Evolutionary conservation across 2,329 filamentous ascomycete species (phyloP).

Genomic region (Neospermospora avenae): DNA sequence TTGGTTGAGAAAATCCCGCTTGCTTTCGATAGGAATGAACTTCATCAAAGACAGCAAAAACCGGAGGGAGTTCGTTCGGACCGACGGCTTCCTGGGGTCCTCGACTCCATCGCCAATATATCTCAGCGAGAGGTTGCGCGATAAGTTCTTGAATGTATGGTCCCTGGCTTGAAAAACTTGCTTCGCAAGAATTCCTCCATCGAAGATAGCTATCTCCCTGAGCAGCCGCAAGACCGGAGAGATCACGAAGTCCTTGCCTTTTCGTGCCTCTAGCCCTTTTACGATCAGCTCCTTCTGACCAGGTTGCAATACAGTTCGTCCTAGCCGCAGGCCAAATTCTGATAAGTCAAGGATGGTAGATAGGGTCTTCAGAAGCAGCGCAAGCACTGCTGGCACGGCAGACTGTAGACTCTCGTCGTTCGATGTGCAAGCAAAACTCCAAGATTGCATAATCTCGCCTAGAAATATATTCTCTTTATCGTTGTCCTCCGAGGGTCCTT

Average conservation of each 20-base stretch:
- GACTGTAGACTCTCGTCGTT: constrained; percentile 81
- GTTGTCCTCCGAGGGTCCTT: constrained; percentile 46
- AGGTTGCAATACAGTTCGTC: constrained; percentile 76
- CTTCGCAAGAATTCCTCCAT: constrained; percentile 77
- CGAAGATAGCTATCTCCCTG: constrained; percentile 79
- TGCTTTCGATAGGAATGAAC: constrained; percentile 72
- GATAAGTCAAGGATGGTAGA: constrained; percentile 72
- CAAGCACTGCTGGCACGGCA: constrained; percentile 74
- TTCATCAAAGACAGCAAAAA: constrained; percentile 78
- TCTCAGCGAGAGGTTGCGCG: constrained; percentile 74
- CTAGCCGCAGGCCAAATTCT: constrained; percentile 72
- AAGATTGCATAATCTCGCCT: constrained; percentile 78
- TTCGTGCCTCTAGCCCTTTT: constrained; percentile 73
- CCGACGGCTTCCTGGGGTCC: constrained; percentile 67
- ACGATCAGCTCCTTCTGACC: constrained; percentile 78
- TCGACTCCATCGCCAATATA: constrained; percentile 56
- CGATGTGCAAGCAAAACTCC: constrained; percentile 76
- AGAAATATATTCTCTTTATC: constrained; percentile 65
- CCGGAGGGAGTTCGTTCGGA: constrained; percentile 77
- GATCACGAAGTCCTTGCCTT: constrained; percentile 82
- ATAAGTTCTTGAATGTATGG: constrained; percentile 75
- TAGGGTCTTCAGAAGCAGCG: constrained; percentile 75
- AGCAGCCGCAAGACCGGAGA: constrained; percentile 84
- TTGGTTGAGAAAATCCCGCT: constrained; percentile 78
- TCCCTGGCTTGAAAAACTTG: constrained; percentile 75